Evolutionary conservation across 495 filamentous ascomycete genomes (phyloP).

Genomic region (Neurospora pannonica): DNA sequence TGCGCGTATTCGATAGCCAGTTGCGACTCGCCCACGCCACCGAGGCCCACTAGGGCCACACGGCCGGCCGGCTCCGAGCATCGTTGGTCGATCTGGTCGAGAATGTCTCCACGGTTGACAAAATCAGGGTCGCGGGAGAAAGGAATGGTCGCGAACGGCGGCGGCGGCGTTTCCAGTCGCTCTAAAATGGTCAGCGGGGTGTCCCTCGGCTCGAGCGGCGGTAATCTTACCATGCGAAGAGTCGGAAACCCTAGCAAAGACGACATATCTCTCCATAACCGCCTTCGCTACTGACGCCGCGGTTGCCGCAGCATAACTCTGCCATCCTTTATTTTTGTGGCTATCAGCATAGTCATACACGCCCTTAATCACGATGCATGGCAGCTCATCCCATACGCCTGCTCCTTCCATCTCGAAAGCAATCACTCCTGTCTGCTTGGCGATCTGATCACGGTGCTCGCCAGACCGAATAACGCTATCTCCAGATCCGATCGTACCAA

Average conservation of each 20-base stretch:
- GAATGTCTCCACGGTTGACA: no score
- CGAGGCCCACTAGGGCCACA: no score
- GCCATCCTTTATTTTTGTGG: slow-evolving; percentile 36
- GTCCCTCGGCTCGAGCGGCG: no score
- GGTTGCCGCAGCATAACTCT: slow-evolving; percentile 29
- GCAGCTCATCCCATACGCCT: slow-evolving; percentile 30
- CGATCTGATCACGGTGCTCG: slow-evolving; percentile 15
- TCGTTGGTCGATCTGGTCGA: no score
- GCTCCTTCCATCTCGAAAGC: slow-evolving; percentile 40
- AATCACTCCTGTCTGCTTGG: slow-evolving; percentile 14
- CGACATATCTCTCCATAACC: not conserved
- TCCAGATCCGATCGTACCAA: slow-evolving; percentile 21
- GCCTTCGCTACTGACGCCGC: slow-evolving; percentile 22
- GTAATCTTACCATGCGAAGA: no score
- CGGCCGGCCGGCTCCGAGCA: no score
- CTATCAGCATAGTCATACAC: slow-evolving; percentile 34
- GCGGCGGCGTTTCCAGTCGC: no score
- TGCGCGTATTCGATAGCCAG: slow-evolving; percentile 31
- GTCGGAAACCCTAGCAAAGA: no score
- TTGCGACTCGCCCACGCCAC: slow-evolving; percentile 9
- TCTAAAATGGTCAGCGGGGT: no score
- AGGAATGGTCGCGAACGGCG: no score
- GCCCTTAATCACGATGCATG: slow-evolving; percentile 28
- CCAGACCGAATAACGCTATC: no score
- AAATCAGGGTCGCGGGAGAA: no score